Evolutionary conservation across 441 rosid species (phyloP).

Genomic region (Erodium trifolium): DNA sequence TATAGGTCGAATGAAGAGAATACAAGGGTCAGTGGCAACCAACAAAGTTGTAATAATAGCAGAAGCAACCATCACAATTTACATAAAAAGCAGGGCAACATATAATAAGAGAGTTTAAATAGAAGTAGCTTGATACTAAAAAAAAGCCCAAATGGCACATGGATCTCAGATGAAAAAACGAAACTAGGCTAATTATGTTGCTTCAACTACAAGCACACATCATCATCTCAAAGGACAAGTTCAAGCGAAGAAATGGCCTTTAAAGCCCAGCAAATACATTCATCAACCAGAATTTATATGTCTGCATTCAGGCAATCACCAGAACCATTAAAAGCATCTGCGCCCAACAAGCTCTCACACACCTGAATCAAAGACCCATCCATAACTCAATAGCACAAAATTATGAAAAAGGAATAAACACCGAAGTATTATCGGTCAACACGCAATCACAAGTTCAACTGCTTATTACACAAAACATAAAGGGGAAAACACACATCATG

Average conservation of each 20-base stretch:
- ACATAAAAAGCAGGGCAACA: conserved; percentile 10
- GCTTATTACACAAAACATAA: too few relatives aligned
- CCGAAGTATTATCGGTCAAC: too few relatives aligned
- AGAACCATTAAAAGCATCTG: conserved; percentile 90
- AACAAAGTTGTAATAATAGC: too few relatives aligned
- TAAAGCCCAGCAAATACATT: conserved; percentile 66
- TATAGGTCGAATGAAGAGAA: too few relatives aligned
- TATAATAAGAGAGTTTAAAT: conserved; percentile 5
- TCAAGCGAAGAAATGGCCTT: conserved; percentile 51
- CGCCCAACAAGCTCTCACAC: conserved; percentile 75
- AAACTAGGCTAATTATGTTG: conserved; percentile 26
- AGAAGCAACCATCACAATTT: neutral
- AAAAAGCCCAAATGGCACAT: conserved; percentile 16
- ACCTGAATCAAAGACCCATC: conserved; percentile 85
- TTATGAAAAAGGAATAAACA: too few relatives aligned
- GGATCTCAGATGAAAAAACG: conserved; percentile 8
- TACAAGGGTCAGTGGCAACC: too few relatives aligned
- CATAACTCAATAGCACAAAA: conserved; percentile 37
- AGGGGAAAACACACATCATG: too few relatives aligned
- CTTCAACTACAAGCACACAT: conserved; percentile 39
- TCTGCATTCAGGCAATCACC: conserved; percentile 83
- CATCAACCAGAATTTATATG: conserved; percentile 61
- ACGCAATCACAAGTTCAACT: too few relatives aligned
- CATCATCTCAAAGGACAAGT: conserved; percentile 33
- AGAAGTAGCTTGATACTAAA: conserved; percentile 12